Percentiles rank a stretch among this genome's conserved stretches.
Conservation (phyloP, 1,139 yeast species). For the Meyerozyma sp. region DNA sequence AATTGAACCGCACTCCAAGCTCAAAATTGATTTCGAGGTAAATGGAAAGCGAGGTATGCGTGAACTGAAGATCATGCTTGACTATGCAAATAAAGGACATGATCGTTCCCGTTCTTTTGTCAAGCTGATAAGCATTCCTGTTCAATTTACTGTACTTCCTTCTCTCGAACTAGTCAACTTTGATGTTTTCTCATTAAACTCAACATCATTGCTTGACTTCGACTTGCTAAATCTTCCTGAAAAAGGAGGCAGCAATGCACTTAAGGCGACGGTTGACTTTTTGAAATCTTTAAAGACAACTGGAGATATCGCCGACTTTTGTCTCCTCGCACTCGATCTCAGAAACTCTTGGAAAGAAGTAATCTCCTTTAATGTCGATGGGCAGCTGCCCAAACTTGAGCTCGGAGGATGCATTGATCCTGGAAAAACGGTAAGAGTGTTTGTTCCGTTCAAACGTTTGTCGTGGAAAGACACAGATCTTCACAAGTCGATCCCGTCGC, state of each 20-base stretch:
- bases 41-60: constrained; percentile 72
- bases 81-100: constrained; percentile 50
- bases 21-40: constrained; percentile 51
- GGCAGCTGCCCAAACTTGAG: not conserved
- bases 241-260: constrained; percentile 14
- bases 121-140: constrained; percentile 57
- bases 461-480: constrained; percentile 39
- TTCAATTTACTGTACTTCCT: constrained; percentile 63
- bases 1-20: constrained; percentile 26
- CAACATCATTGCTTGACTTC: constrained; percentile 19
- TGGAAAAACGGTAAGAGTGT: constrained; percentile 52
- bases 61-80: constrained; percentile 59
- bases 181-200: constrained; percentile 55
- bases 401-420: constrained; percentile 34
- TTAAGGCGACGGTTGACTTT: constrained; percentile 14
- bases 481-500: constrained; percentile 61
- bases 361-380: constrained; percentile 8
- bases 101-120: constrained; percentile 32
- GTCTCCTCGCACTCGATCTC: constrained; percentile 61
- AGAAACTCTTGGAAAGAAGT: constrained; percentile 65
- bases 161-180: constrained; percentile 72
- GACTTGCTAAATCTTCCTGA: constrained; percentile 15
- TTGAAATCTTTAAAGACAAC: constrained; percentile 15
- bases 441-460: constrained; percentile 64
- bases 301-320: constrained; percentile 44